phyloP scores from a whole-genome alignment of 164 flowering plant species.

The Vitis rotundifolia region DNA sequence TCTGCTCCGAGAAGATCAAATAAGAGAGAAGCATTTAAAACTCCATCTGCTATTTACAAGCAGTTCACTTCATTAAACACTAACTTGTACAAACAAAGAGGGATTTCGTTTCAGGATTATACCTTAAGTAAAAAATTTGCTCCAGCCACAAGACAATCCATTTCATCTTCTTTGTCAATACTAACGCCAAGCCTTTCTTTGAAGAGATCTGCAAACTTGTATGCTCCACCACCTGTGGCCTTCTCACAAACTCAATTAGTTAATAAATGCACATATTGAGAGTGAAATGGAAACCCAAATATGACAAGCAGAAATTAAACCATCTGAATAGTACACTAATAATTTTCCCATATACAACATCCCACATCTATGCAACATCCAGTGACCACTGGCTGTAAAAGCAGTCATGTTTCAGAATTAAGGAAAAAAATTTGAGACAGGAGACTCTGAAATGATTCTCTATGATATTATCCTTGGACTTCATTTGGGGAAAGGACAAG shows the following conservation, averaged over 20 bases:
- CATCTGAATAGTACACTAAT: no score
- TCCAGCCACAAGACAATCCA: slow-evolving; percentile 95
- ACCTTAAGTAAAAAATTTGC: slow-evolving; percentile 98
- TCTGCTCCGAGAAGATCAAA: neutral
- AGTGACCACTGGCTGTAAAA: no score
- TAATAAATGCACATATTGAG: slow-evolving; percentile 1
- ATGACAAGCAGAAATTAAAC: no score
- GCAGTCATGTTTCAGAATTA: no score
- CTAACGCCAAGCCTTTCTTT: slow-evolving; percentile 94
- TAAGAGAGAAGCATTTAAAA: neutral
- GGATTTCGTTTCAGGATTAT: neutral
- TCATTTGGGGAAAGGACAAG: no score
- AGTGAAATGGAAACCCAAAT: neutral
- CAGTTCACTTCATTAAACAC: neutral
- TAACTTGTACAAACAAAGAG: neutral
- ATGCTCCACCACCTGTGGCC: slow-evolving; percentile 99
- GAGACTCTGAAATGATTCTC: no score
- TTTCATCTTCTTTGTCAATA: slow-evolving; percentile 97
- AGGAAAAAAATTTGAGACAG: no score
- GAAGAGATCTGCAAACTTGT: slow-evolving; percentile 88
- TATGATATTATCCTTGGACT: no score
- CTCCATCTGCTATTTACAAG: no score
- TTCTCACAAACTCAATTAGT: slow-evolving; percentile 38
- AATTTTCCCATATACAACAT: no score
- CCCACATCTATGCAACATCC: no score